Conservation (phyloP, 495 filamentous ascomycete genomes). For the Penicillium turbatum region DNA sequence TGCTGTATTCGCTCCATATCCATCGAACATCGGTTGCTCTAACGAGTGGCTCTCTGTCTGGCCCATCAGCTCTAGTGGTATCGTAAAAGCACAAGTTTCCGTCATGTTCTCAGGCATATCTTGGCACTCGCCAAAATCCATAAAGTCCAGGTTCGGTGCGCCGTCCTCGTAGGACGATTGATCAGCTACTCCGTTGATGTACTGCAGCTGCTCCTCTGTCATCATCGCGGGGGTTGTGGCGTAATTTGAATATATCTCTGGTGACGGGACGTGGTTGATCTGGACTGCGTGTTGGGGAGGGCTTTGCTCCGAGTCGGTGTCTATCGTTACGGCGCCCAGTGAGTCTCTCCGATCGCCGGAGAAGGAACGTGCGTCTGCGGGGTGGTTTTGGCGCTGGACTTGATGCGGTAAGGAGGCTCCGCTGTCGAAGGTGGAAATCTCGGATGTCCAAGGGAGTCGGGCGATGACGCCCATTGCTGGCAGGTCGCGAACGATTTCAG, state of each 20-base stretch:
- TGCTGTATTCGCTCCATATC: not conserved
- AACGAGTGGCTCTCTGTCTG: not conserved
- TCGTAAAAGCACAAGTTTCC: not conserved
- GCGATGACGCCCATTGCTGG: conserved; percentile 20
- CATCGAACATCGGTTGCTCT: not conserved
- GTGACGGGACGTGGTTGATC: not conserved
- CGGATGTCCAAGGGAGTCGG: conserved; percentile 24
- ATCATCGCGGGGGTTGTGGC: not conserved
- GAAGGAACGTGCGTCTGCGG: not conserved
- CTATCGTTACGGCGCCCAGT: not conserved
- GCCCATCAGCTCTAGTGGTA: not conserved
- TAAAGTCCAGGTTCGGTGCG: not conserved
- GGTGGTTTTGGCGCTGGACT: not conserved
- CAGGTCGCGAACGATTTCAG: conserved; percentile 25
- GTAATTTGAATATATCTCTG: not conserved
- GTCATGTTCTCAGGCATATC: not conserved
- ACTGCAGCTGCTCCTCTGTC: not conserved
- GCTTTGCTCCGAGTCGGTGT: not conserved
- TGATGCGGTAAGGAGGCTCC: not conserved
- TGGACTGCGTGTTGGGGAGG: not conserved
- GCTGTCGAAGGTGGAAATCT: not conserved
- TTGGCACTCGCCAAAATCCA: not conserved
- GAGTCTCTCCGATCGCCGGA: not conserved
- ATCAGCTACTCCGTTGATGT: not conserved
- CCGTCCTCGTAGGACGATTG: not conserved